A percentile compares a stretch with the other conserved stretches of the same genome.
Evolutionary conservation across 2,329 filamentous ascomycete species (phyloP).

Genomic region (Microthyrium microscopicum): DNA sequence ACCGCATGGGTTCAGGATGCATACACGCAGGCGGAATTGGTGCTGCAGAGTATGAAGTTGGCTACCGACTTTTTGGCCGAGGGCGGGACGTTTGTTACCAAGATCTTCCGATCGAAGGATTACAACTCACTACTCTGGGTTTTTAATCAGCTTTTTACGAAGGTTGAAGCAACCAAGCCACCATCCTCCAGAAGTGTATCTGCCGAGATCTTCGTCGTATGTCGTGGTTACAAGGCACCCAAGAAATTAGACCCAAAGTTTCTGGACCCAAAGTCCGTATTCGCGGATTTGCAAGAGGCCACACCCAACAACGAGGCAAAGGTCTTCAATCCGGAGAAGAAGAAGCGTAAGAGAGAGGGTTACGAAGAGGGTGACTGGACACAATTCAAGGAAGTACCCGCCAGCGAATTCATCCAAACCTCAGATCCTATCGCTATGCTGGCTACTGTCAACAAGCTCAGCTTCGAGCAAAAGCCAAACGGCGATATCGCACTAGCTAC

Average conservation of each 20-base stretch:
- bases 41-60: conserved; percentile 76
- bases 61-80: conserved; percentile 84
- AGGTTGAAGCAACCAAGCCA: conserved; percentile 94
- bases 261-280: conserved; percentile 75
- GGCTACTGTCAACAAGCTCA: conserved; percentile 67
- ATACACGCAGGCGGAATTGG: conserved; percentile 90
- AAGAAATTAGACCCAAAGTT: conserved; percentile 88
- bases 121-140: conserved; percentile 95
- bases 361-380: conserved; percentile 94
- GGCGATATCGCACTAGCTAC: conserved; percentile 70
- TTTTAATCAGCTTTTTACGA: conserved; percentile 87
- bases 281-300: conserved; percentile 74
- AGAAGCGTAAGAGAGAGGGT: conserved; percentile 94
- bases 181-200: conserved; percentile 92
- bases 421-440: conserved; percentile 85
- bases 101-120: conserved; percentile 93
- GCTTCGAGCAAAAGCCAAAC: conserved; percentile 60
- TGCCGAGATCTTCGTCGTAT: conserved; percentile 97
- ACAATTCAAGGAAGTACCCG: conserved; percentile 76
- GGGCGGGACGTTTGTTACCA: conserved; percentile 88
- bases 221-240: conserved; percentile 84
- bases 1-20: conserved; percentile 97
- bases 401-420: conserved; percentile 87
- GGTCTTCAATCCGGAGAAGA: conserved; percentile 85
- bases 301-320: conserved; percentile 93